phyloP scores from a whole-genome alignment of 495 filamentous ascomycete species.

The Astrocystis sublimbata region DNA sequence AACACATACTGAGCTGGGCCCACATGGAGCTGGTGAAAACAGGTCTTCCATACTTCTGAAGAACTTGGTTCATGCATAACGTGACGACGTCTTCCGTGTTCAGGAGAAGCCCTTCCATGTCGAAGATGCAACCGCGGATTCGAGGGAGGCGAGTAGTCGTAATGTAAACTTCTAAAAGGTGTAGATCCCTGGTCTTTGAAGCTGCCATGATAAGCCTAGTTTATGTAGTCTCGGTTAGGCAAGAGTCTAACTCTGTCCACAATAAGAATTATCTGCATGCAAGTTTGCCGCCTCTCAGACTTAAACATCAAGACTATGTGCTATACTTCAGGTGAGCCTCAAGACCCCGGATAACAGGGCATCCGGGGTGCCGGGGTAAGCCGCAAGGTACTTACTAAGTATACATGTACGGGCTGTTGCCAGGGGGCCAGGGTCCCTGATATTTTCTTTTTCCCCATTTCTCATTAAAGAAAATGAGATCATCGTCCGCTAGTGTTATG shows the following conservation, averaged over 20 bases:
- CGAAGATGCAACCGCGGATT: constrained; percentile 80
- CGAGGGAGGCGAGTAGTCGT: constrained; percentile 44
- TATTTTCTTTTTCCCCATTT: no score
- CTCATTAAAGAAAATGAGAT: no score
- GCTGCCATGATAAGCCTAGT: not conserved
- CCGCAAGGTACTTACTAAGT: no score
- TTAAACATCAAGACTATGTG: no score
- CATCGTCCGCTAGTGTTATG: no score
- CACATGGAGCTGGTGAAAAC: constrained; percentile 74
- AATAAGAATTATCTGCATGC: no score
- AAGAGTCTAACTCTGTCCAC: not conserved
- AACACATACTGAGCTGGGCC: constrained; percentile 59
- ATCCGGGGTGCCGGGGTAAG: no score
- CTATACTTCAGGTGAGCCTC: no score
- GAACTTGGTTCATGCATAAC: constrained; percentile 64
- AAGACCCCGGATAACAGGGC: no score
- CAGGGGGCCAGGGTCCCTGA: no score
- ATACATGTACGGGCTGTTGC: no score
- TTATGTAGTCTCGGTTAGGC: not conserved
- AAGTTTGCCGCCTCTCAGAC: no score
- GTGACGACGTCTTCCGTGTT: constrained; percentile 82
- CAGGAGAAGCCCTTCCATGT: constrained; percentile 85
- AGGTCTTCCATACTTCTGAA: constrained; percentile 63
- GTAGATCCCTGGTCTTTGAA: not conserved
- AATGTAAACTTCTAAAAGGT: not conserved